Evolutionary conservation across 192 early-diverging fungal genomes (phyloP).

Genomic region (Coemansia sp.): DNA sequence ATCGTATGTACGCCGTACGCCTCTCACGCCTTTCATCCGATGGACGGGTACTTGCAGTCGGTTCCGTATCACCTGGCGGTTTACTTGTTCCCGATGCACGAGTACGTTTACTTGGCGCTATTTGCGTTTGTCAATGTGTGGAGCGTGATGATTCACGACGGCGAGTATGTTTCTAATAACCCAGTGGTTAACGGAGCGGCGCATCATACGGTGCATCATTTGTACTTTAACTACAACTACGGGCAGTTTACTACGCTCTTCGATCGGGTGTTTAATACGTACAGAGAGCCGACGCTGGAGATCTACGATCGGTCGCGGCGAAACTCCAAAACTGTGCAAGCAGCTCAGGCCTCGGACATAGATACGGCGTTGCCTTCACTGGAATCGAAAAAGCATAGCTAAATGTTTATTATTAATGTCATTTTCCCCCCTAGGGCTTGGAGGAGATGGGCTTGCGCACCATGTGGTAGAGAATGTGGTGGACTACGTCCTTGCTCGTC

Average conservation of each 20-base stretch:
- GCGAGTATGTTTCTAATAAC: slow-evolving; percentile 73
- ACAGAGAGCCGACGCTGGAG: slow-evolving; percentile 69
- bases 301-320: slow-evolving; percentile 65
- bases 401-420: no score
- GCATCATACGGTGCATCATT: slow-evolving; percentile 97
- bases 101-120: slow-evolving; percentile 82
- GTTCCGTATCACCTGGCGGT: slow-evolving; percentile 95
- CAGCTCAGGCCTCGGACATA: slow-evolving; percentile 65
- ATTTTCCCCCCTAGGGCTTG: no score
- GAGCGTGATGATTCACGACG: slow-evolving; percentile 99
- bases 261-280: slow-evolving; percentile 73
- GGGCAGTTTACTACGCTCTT: slow-evolving; percentile 99
- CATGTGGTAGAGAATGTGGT: slow-evolving; percentile 52
- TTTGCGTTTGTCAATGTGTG: slow-evolving; percentile 93
- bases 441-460: slow-evolving; percentile 15
- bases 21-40: slow-evolving; percentile 92
- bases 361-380: slow-evolving; percentile 52
- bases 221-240: slow-evolving; percentile 99
- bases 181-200: slow-evolving; percentile 84
- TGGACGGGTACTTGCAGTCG: slow-evolving; percentile 96
- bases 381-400: slow-evolving; percentile 16
- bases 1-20: slow-evolving; percentile 95
- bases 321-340: slow-evolving; percentile 66
- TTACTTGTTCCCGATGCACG: slow-evolving; percentile 90
- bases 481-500: slow-evolving; percentile 45